Evolutionary conservation across 164 flowering plant genomes (phyloP).

Genomic region (Buxus sempervirens): DNA sequence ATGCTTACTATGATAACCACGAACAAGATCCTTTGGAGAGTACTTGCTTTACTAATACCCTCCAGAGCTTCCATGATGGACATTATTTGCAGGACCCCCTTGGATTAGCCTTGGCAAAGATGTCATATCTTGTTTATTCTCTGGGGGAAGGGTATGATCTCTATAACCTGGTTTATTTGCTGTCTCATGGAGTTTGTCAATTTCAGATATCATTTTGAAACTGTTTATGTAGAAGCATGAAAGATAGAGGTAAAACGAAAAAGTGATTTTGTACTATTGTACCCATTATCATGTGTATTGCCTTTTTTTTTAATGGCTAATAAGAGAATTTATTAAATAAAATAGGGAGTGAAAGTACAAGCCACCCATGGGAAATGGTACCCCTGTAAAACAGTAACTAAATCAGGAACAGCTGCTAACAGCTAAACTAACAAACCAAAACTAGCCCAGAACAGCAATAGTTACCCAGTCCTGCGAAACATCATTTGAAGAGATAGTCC

Average conservation of each 20-base stretch:
- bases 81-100: constrained; percentile 44
- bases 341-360: too few relatives aligned
- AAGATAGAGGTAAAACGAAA: not conserved
- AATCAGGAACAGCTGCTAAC: too few relatives aligned
- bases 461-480: too few relatives aligned
- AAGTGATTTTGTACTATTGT: too few relatives aligned
- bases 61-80: constrained; percentile 29
- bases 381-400: too few relatives aligned
- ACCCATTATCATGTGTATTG: too few relatives aligned
- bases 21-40: constrained; percentile 31
- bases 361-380: too few relatives aligned
- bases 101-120: constrained; percentile 66
- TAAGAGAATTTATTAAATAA: too few relatives aligned
- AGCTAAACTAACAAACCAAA: too few relatives aligned
- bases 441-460: too few relatives aligned
- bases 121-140: constrained; percentile 68
- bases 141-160: constrained; percentile 78
- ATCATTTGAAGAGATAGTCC: too few relatives aligned
- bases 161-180: not conserved
- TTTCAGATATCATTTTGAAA: not conserved
- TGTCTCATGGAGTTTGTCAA: not conserved
- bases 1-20: constrained; percentile 52
- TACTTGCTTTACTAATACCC: constrained; percentile 22
- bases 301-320: too few relatives aligned
- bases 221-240: not conserved